phyloP scores from a whole-genome alignment of 2,329 filamentous ascomycete genomes.

The Emergomyces orientalis region DNA sequence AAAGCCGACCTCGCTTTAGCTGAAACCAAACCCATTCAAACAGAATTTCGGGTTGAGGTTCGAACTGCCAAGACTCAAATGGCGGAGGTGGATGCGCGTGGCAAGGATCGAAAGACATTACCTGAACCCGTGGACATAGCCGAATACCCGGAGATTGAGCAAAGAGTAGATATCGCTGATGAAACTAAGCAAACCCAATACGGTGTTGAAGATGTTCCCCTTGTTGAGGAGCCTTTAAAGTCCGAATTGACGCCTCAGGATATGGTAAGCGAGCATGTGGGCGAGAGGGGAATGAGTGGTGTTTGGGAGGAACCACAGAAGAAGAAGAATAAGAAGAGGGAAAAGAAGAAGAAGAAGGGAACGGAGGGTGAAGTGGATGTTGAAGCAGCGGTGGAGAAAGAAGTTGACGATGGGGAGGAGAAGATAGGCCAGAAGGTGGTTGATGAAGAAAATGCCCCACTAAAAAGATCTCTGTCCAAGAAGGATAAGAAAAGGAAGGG shows the following conservation, averaged over 20 bases:
- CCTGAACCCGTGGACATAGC: background rate
- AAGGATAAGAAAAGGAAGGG: background rate
- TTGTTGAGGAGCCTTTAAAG: background rate
- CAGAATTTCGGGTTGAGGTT: background rate
- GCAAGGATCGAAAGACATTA: background rate
- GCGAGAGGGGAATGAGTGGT: conserved; percentile 13
- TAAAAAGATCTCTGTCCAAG: background rate
- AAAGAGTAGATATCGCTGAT: background rate
- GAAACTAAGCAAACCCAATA: background rate
- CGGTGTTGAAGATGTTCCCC: background rate
- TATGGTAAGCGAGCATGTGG: background rate
- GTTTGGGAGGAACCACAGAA: conserved; percentile 20
- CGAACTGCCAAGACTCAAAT: background rate
- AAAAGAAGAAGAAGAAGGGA: conserved; percentile 17
- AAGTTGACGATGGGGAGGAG: background rate
- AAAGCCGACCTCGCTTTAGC: background rate
- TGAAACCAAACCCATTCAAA: background rate
- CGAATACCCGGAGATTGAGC: background rate
- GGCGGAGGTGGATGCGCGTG: background rate
- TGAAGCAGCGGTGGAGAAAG: background rate
- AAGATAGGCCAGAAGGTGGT: background rate
- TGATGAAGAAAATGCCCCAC: background rate
- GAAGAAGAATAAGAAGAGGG: conserved; percentile 31
- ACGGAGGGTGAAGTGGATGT: background rate
- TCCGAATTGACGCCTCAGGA: background rate